Base-by-base conservation (phyloP, 176 grass and related monocot genomes). In the Rhynchospora breviuscula region DNA sequence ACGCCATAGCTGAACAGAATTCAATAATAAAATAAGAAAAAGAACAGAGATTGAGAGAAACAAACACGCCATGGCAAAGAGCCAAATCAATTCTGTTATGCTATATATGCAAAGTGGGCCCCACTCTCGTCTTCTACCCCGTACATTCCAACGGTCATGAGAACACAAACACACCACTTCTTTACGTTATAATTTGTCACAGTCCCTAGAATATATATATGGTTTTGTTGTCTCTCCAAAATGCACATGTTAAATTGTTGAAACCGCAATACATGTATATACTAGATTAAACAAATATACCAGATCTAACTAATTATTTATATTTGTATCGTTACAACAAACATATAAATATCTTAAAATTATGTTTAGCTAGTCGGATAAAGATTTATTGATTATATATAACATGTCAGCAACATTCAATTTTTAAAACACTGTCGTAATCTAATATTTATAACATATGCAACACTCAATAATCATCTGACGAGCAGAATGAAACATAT, bases 71-170 rank as follows among this genome's bases (percentile, higher is more conserved):
- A 77, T 57, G 31, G 73, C 23, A 78, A 78, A 33, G 25, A 78
- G 17, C 22, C 73, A 78, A 78, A 57, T 23, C 73, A 77, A 77
- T 77, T 77, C 73, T 78, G 73, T 78, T 78, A 52, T 52, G 49
- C 49, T 40, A 75, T 45, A 15, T 69, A 57, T 57, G 73, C 73
- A 78, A 78, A 31, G 51, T 57, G 73, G 51, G 13, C 6, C 23
- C 51, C 73, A 77, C 49, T 57, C 13, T 77, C 49, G 23, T 31
- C 47, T 77, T 17, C 73, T 76, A 77, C 19, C 23, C 23, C 13
- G 51, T 78, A 76, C 22, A 26, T 52, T 76, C 51, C 73, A 78
- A 78, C 23, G 25, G 73, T 15, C 45, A 52, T 75, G n/a, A 75
- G 46, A 52, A 53, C 46, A 47, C 71, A 14, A 14, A 51, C 47